Percentiles rank a stretch among this genome's conserved stretches.
Conservation (phyloP, 169 alveolate genomes). For the Cryptosporidium sp. region DNA sequence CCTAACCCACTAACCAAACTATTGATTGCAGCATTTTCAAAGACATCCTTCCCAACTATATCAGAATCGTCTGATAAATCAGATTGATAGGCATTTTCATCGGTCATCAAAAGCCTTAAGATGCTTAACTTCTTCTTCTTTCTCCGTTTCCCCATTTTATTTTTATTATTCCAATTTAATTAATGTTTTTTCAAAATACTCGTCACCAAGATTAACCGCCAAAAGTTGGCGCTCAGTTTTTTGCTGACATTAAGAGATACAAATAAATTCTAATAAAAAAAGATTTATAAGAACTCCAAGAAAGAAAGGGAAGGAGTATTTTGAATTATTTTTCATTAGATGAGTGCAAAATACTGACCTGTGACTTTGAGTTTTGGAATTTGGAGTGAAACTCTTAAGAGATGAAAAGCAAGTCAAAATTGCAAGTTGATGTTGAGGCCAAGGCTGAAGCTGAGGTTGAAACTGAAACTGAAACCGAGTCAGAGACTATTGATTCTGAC, state of each 20-base stretch:
- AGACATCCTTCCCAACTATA: neutral
- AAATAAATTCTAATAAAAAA: neutral
- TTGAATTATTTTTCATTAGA: too few relatives aligned
- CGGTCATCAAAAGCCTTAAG: conserved; percentile 37
- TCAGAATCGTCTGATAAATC: conserved; percentile 9
- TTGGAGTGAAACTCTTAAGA: neutral
- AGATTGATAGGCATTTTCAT: conserved; percentile 5
- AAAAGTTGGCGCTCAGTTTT: conserved; percentile 20
- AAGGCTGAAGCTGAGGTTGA: neutral
- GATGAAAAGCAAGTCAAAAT: neutral
- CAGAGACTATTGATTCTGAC: neutral
- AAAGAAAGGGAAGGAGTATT: neutral
- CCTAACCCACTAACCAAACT: conserved; percentile 13
- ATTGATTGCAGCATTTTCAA: conserved; percentile 5
- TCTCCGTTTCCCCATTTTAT: conserved; percentile 17
- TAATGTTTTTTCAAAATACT: conserved; percentile 15
- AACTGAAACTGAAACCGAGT: neutral
- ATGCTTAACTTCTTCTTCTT: conserved; percentile 21
- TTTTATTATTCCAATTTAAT: neutral
- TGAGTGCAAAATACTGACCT: neutral
- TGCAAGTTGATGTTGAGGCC: neutral
- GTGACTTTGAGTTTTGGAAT: neutral
- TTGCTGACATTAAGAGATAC: conserved; percentile 42
- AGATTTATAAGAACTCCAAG: neutral
- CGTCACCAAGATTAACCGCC: conserved; percentile 39